Conservation (phyloP, 495 filamentous ascomycete genomes). For the Aspergillus olivimuriae region DNA sequence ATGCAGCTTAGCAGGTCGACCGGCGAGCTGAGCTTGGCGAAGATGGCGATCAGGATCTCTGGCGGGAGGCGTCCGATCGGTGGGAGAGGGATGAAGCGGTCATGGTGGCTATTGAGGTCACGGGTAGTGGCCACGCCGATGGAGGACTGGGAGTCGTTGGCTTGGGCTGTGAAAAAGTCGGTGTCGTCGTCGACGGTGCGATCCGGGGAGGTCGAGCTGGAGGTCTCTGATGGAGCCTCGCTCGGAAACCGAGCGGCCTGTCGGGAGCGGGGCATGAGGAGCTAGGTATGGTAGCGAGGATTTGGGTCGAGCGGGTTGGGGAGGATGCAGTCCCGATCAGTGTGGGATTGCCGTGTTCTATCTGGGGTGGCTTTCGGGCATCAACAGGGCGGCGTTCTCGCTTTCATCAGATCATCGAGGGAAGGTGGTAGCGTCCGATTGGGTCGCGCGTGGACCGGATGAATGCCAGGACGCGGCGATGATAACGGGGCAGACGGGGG, state of each 20-base stretch:
- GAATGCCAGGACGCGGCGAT: too few species aligned
- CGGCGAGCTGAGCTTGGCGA: constrained; percentile 71
- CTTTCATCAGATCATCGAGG: too few species aligned
- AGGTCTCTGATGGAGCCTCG: constrained; percentile 52
- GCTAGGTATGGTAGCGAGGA: not conserved
- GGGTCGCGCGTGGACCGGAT: too few species aligned
- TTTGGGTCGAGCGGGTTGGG: not conserved
- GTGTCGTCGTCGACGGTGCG: constrained; percentile 83
- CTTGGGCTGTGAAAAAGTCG: constrained; percentile 78
- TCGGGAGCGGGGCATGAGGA: constrained; percentile 35
- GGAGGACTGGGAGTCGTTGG: constrained; percentile 88
- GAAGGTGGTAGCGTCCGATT: too few species aligned
- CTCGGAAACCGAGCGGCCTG: constrained; percentile 37
- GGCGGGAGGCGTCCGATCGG: constrained; percentile 82
- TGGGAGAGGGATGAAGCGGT: constrained; percentile 49
- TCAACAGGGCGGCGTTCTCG: too few species aligned
- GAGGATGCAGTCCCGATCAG: too few species aligned
- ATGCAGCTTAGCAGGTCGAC: constrained; percentile 79
- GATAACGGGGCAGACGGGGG: too few species aligned
- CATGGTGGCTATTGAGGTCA: constrained; percentile 57
- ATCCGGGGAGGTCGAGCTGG: constrained; percentile 78
- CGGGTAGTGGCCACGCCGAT: constrained; percentile 71
- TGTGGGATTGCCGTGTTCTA: too few species aligned
- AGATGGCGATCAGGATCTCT: constrained; percentile 89
- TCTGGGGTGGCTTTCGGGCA: too few species aligned